Evolutionary conservation across 306 rosid genomes (phyloP), one percentile per base, ranked within the genome.

Genomic region (Prunus salicina): DNA sequence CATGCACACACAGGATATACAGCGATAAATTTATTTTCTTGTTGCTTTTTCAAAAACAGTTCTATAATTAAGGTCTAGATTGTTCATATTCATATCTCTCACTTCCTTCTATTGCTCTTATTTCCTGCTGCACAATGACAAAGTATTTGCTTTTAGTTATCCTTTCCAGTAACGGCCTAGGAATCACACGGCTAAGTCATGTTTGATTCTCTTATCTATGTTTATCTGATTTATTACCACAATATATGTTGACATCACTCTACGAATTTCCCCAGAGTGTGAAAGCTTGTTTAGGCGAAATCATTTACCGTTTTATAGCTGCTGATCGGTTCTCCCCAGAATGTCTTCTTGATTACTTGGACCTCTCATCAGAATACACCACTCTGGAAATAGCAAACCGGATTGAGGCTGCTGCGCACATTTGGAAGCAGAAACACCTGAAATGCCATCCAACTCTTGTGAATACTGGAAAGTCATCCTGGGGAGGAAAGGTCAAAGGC

Each of bases 401-500:
- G 73, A 61, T 85, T 41, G 91, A 85, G 77, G 91, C 86, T 53
- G 72, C 81, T 2, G 34, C 78, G 24, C 91, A 85, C 71, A 85
- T 83, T 77, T 85, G 89, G 91, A 83, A 71, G 77, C 86, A 71
- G 71, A 81, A 85, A 56, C 27, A 79, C 65, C 43, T 30, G 51
- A 79, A 81, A 67, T 56, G 67, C 63, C 79, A 41, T 46, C 20
- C 30, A 43, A 19, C 53, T 41, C 76, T 34, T 41, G 43, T 55
- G 15, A 85, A 81, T 53, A 55, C 84, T 28, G 75, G 81, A 8
- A 87, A 81, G 64, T 74, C 84, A 52, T 78, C 84, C 10, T 84
- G 85, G 89, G 79, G 86, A 45, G 88, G 82, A 47, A 87, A 80
- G 82, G 81, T 82, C 38, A 87, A 78, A 61, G 84, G 72, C 32